Evolutionary conservation across 2,329 filamentous ascomycete genomes (phyloP).

Genomic region (Blumeriella jaapii): DNA sequence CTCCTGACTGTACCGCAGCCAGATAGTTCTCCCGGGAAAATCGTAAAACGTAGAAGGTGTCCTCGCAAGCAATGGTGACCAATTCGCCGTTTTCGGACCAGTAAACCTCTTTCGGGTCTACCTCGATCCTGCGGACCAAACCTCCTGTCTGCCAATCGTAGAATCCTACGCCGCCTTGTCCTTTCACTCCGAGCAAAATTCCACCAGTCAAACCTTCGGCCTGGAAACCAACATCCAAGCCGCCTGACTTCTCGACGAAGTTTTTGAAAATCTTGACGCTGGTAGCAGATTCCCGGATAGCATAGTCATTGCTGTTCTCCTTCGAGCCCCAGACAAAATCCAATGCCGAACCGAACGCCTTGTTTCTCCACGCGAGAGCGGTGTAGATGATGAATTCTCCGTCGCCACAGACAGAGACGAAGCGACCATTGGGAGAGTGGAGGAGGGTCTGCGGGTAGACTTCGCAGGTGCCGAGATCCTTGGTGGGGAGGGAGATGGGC

Average conservation of each 20-base stretch:
- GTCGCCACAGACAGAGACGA: slow-evolving; percentile 82
- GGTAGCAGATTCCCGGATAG: slow-evolving; percentile 86
- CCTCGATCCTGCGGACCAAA: slow-evolving; percentile 84
- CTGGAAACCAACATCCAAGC: slow-evolving; percentile 88
- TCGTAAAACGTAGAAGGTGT: slow-evolving; percentile 86
- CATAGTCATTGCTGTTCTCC: slow-evolving; percentile 97
- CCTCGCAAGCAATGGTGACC: slow-evolving; percentile 84
- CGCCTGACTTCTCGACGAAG: slow-evolving; percentile 82
- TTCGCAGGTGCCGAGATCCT: slow-evolving; percentile 92
- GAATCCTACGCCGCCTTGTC: slow-evolving; percentile 87
- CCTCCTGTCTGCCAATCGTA: slow-evolving; percentile 92
- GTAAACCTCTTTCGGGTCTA: slow-evolving; percentile 64
- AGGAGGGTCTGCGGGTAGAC: slow-evolving; percentile 90
- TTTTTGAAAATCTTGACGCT: slow-evolving; percentile 98
- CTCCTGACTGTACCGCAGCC: slow-evolving; percentile 68
- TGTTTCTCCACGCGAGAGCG: slow-evolving; percentile 90
- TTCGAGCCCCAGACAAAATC: slow-evolving; percentile 97
- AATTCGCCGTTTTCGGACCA: slow-evolving; percentile 97
- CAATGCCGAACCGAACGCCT: slow-evolving; percentile 87
- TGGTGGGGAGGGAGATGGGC: slow-evolving; percentile 75
- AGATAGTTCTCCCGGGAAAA: slow-evolving; percentile 85
- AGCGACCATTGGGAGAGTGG: slow-evolving; percentile 91
- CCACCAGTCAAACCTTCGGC: slow-evolving; percentile 86
- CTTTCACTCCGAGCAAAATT: slow-evolving; percentile 84
- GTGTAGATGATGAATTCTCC: slow-evolving; percentile 99